Base-by-base conservation (phyloP, 2,329 filamentous ascomycete genomes). In the Capronia americana region DNA sequence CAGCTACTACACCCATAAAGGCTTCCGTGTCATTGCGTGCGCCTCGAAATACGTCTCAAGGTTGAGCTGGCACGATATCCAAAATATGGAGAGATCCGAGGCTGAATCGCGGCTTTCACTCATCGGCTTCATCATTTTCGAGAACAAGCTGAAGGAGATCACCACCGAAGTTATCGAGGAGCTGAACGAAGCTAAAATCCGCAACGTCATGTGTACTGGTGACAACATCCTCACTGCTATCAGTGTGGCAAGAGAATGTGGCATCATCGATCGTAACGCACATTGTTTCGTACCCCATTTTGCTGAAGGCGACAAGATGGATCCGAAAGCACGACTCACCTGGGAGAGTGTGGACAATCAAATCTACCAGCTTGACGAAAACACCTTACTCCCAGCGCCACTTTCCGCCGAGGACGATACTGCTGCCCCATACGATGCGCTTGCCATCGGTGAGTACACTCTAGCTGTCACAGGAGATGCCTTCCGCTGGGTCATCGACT, bases 191-290 rank as follows among this genome's bases (percentile, higher is more conserved):
- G 94, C 96, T 7, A 91, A 91, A 63, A 97, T 99, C 71, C 88
- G 92, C 41, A 90, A 91, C 30, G 88, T 97, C 59, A 99, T 99
- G 95, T 96, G 96, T 69, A 99, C 95, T 0, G 95, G 95, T 32
- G 95, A 99, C 82, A 99, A 99, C 73, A 98, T 98, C 69, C 81
- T 98, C 62, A 99, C 95, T 10, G 95, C 95, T 24, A 93, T 99
- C 75, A 97, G 93, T 73, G 95, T 99, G 62, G 94, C 93, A 3
- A 87, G 93, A 73, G 93, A 98, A 75, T 97, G 93, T 77, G 87
- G 89, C 50, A 82, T 99, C 63, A 89, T 98, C 71, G 88, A 93
- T 73, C 87, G 85, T 69, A 88, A 87, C 30, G 90, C 92, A 0
- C 92, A 96, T 72, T 98, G 95, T 78, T 99, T 97, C 76, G 89